Evolutionary conservation across 768 basidiomycete species (phyloP).

Genomic region (Mycena venus): DNA sequence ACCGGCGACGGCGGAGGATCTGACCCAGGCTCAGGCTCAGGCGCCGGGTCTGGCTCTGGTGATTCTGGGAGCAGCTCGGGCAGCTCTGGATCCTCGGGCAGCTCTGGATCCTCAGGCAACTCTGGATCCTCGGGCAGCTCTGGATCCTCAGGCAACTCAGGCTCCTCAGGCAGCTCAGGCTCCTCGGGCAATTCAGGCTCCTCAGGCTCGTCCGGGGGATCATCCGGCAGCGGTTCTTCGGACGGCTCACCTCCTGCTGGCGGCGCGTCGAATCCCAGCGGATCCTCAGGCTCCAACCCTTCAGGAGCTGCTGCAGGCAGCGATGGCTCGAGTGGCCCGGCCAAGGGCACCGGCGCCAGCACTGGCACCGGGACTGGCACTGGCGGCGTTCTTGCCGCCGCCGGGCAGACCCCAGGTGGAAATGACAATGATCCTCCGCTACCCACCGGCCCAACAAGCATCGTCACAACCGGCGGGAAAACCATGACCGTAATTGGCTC

Average conservation of each 20-base stretch:
- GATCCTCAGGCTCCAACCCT: neutral
- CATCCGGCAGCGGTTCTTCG: neutral
- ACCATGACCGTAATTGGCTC: conserved; percentile 27
- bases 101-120: neutral
- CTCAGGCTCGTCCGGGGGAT: neutral
- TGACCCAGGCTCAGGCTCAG: conserved; percentile 27
- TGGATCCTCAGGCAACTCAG: neutral
- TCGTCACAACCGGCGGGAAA: conserved; percentile 23
- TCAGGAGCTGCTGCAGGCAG: neutral
- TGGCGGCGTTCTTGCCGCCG: conserved; percentile 17
- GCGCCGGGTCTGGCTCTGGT: conserved; percentile 14
- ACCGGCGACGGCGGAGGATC: conserved; percentile 12
- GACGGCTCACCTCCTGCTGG: neutral
- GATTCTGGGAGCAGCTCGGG: neutral
- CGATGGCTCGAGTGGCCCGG: neutral
- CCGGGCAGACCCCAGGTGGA: neutral
- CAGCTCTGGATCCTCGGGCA: neutral
- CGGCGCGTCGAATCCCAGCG: neutral
- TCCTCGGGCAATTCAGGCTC: conserved; percentile 4
- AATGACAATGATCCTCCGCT: neutral
- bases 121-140: neutral
- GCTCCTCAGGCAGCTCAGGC: neutral
- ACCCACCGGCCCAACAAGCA: conserved; percentile 21
- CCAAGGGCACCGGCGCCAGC: too few species aligned
- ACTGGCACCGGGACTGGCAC: too few species aligned